Evolutionary conservation across 805 yeast genomes (phyloP).

Genomic region (Kodamaea neixiangensis): DNA sequence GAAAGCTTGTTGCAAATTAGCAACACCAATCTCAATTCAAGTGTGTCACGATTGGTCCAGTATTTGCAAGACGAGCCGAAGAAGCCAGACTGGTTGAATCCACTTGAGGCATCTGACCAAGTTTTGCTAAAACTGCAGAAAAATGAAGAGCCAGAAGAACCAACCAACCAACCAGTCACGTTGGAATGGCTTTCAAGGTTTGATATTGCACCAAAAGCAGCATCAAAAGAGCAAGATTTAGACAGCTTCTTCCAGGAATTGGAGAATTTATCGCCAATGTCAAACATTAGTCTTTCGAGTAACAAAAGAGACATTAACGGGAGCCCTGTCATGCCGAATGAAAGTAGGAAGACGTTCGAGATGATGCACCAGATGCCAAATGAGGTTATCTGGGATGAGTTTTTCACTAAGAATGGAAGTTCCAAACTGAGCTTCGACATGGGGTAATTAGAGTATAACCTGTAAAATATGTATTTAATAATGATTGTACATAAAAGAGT

Average conservation of each 20-base stretch:
- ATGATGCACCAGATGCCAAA: slow-evolving; percentile 63
- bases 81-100: slow-evolving; percentile 8
- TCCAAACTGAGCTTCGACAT: slow-evolving; percentile 1
- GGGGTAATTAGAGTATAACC: not conserved
- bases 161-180: not conserved
- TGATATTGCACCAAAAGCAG: slow-evolving; percentile 1
- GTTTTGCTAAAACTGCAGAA: slow-evolving; percentile 1
- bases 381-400: slow-evolving; percentile 71
- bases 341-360: slow-evolving; percentile 59
- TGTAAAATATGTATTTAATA: not conserved
- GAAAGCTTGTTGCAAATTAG: slow-evolving; percentile 10
- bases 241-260: slow-evolving; percentile 52
- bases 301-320: slow-evolving; percentile 1
- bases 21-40: slow-evolving; percentile 37
- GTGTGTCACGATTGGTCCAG: slow-evolving; percentile 40
- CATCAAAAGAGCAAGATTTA: slow-evolving; percentile 20
- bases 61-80: slow-evolving; percentile 18
- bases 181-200: slow-evolving; percentile 40
- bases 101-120: slow-evolving; percentile 7
- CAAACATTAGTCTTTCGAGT: slow-evolving; percentile 9
- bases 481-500: too few relatives aligned
- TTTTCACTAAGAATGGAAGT: slow-evolving; percentile 36
- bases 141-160: not conserved
- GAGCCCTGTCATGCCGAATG: slow-evolving; percentile 24
- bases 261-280: slow-evolving; percentile 29